Conservation (phyloP, 306 rosid genomes). For the Prinsepia uniflora region DNA sequence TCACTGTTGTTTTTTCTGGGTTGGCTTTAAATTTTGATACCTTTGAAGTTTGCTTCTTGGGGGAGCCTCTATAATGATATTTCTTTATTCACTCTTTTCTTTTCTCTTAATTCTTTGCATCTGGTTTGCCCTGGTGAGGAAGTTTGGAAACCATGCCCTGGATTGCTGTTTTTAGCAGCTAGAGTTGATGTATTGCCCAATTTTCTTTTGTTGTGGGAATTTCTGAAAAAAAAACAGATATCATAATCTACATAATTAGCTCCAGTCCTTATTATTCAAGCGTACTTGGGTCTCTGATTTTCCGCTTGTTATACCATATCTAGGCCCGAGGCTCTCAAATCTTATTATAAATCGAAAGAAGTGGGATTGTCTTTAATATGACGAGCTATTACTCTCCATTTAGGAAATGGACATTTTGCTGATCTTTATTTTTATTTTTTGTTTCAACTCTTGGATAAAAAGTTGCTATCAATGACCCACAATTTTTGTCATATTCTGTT, state of each 20-base stretch:
- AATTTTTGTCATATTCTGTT: slow-evolving; percentile 16
- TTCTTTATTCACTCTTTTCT: neutral
- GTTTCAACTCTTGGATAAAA: neutral
- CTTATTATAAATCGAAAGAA: neutral
- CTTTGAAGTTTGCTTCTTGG: slow-evolving; percentile 3
- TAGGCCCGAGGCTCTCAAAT: neutral
- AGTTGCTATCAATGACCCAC: slow-evolving; percentile 8
- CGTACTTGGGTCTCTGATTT: slow-evolving; percentile 17
- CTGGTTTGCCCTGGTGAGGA: neutral
- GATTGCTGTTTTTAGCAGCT: neutral
- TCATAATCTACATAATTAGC: neutral
- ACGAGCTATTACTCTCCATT: neutral
- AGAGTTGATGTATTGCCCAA: too few species aligned
- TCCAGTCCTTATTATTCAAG: neutral
- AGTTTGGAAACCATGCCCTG: neutral
- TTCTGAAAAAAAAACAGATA: neutral
- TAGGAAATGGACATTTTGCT: neutral
- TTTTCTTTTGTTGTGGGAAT: slow-evolving; percentile 13
- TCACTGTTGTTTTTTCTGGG: neutral
- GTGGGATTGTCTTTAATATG: slow-evolving; percentile 8
- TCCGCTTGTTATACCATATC: neutral
- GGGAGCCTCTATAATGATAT: neutral
- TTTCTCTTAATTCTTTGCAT: neutral
- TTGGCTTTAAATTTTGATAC: neutral
- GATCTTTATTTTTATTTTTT: neutral